Evolutionary conservation across 2,329 filamentous ascomycete species (phyloP).

Genomic region (Pestalotiopsis sp.): DNA sequence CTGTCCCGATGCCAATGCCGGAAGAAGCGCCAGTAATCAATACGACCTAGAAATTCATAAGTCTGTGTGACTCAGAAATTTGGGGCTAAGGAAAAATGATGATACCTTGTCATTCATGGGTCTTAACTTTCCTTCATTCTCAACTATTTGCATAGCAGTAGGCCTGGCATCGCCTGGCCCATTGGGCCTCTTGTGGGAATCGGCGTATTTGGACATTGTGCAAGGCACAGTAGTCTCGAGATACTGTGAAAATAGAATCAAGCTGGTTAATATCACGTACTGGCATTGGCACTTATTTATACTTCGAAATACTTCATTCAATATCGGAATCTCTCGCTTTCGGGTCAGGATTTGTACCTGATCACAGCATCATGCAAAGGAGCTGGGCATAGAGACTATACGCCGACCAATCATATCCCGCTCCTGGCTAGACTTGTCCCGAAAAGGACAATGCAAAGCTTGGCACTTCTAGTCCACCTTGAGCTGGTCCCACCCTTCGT

Average conservation of each 20-base stretch:
- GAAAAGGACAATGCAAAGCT: not conserved
- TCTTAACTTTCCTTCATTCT: not conserved
- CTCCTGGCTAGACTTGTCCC: not conserved
- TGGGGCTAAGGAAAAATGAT: not conserved
- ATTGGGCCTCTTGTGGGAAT: constrained; percentile 13
- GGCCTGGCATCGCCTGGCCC: constrained; percentile 22
- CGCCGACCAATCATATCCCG: not conserved
- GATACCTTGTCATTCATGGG: constrained; percentile 4
- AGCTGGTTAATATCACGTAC: too few relatives aligned
- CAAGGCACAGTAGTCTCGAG: too few relatives aligned
- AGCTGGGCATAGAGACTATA: not conserved
- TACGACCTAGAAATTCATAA: constrained; percentile 15
- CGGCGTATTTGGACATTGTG: constrained; percentile 12
- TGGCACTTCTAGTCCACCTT: not conserved
- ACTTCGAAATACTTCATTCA: too few relatives aligned
- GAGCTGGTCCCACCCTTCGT: not conserved
- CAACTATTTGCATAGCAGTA: constrained; percentile 14
- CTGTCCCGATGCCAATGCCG: constrained; percentile 17
- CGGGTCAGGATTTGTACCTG: not conserved
- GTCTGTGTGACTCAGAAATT: not conserved
- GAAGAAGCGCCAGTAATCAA: constrained; percentile 18
- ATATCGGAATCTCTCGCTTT: not conserved
- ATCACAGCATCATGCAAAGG: not conserved
- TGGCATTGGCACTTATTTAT: too few relatives aligned
- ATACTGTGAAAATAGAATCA: not conserved